Evolutionary conservation across 768 basidiomycete species (phyloP).

Genomic region (Lentinula raphanica): DNA sequence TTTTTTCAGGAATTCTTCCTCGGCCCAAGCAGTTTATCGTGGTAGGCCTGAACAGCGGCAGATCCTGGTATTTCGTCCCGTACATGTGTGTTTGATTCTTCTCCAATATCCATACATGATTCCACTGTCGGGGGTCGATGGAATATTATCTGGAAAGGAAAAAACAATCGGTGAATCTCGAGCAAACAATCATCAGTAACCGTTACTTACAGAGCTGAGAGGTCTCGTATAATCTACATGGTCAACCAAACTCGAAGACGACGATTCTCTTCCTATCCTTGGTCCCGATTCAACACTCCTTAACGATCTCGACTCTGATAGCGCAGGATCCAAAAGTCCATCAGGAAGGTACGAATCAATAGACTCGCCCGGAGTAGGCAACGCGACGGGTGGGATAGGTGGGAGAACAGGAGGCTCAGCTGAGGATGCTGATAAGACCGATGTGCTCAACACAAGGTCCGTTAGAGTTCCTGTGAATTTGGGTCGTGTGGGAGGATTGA

Average conservation of each 20-base stretch:
- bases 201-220: slow-evolving; percentile 1
- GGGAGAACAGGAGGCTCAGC: background rate
- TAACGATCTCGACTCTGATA: background rate
- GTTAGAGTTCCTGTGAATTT: slow-evolving; percentile 1
- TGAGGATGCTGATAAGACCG: background rate
- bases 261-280: background rate
- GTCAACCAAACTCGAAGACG: background rate
- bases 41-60: background rate
- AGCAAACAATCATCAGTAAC: background rate
- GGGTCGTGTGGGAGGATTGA: slow-evolving; percentile 3
- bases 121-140: background rate
- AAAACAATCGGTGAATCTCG: background rate
- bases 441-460: background rate
- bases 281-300: background rate
- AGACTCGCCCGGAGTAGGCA: background rate
- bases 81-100: background rate
- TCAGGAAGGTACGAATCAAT: slow-evolving; percentile 4
- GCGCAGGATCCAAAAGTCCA: background rate
- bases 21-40: background rate
- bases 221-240: slow-evolving; percentile 6
- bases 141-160: background rate
- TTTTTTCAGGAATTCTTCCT: background rate
- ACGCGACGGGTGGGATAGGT: background rate
- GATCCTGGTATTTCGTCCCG: background rate
- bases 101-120: background rate